Percentiles rank a stretch among this genome's conserved stretches.
Conservation (phyloP, 78 protist species). For the Monosiga brevicollis region DNA sequence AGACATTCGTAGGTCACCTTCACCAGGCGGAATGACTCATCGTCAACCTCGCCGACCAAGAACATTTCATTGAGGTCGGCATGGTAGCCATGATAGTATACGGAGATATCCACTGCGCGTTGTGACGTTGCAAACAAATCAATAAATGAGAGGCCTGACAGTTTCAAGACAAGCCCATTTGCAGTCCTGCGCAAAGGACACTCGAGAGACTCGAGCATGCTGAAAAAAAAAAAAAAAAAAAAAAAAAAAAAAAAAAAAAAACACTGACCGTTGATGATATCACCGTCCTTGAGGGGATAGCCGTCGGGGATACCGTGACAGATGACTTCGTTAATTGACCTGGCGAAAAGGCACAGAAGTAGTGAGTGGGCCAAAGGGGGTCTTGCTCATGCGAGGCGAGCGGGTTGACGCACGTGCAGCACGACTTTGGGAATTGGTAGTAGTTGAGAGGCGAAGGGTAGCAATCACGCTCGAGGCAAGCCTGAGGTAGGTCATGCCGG, state of each 20-base stretch:
- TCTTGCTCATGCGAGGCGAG: no score
- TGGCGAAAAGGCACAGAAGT: no score
- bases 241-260: no score
- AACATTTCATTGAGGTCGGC: slow-evolving; percentile 86
- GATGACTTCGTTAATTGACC: slow-evolving; percentile 79
- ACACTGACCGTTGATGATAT: not conserved
- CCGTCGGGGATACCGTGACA: slow-evolving; percentile 98
- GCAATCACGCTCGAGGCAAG: slow-evolving; percentile 55
- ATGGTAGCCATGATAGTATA: slow-evolving; percentile 85
- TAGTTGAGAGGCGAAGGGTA: slow-evolving; percentile 96
- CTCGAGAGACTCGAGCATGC: no score
- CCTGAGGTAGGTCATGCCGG: no score
- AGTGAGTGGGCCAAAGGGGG: no score
- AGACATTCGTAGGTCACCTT: slow-evolving; percentile 38
- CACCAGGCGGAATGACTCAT: slow-evolving; percentile 13
- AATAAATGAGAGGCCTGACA: no score
- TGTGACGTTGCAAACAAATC: no score
- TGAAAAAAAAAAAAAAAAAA: no score
- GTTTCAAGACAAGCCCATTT: no score
- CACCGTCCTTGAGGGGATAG: slow-evolving; percentile 69
- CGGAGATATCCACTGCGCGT: slow-evolving; percentile 69
- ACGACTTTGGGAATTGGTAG: slow-evolving; percentile 77
- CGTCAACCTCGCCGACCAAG: slow-evolving; percentile 73
- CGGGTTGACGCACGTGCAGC: slow-evolving; percentile 56
- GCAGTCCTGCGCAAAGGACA: no score